These are phyloP conservation scores for Cystobasidium slooffiae DNA, from an alignment of 1,284 basidiomycete genomes.

Conservation along the genomic window DNA sequence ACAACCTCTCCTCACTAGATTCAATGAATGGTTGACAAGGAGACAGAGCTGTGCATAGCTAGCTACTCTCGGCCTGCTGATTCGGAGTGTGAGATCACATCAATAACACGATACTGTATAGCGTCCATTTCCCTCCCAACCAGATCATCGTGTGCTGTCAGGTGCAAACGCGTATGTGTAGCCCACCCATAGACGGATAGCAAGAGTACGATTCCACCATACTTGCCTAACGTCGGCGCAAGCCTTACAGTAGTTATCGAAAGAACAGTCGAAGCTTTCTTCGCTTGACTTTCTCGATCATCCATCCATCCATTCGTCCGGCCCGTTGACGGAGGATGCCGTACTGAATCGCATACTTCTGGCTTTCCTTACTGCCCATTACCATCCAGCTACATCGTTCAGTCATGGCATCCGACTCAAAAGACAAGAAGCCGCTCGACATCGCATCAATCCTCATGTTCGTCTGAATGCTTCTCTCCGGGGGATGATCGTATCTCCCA, in stretches of 20 bases:
- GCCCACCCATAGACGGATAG: not conserved
- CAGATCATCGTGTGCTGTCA: too few species aligned
- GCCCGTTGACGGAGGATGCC: not conserved
- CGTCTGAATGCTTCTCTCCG: not conserved
- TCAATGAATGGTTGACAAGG: too few species aligned
- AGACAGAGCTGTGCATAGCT: too few species aligned
- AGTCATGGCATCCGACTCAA: not conserved
- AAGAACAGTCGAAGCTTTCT: not conserved
- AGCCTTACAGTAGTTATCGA: too few species aligned
- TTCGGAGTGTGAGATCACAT: too few species aligned
- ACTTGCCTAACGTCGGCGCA: not conserved
- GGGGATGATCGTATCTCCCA: too few species aligned
- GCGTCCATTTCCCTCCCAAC: too few species aligned
- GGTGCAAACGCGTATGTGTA: too few species aligned
- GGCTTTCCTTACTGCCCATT: not conserved
- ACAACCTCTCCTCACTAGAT: too few species aligned
- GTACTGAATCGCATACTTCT: not conserved
- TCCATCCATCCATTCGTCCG: not conserved
- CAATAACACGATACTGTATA: too few species aligned
- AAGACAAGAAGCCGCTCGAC: conserved; percentile 15
- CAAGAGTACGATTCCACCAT: not conserved
- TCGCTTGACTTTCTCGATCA: not conserved
- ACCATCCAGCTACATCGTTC: not conserved
- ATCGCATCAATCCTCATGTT: conserved; percentile 41
- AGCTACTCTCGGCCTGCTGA: too few species aligned